phyloP scores from a whole-genome alignment of 306 rosid genomes.

The Casuarina cunninghamiana region DNA sequence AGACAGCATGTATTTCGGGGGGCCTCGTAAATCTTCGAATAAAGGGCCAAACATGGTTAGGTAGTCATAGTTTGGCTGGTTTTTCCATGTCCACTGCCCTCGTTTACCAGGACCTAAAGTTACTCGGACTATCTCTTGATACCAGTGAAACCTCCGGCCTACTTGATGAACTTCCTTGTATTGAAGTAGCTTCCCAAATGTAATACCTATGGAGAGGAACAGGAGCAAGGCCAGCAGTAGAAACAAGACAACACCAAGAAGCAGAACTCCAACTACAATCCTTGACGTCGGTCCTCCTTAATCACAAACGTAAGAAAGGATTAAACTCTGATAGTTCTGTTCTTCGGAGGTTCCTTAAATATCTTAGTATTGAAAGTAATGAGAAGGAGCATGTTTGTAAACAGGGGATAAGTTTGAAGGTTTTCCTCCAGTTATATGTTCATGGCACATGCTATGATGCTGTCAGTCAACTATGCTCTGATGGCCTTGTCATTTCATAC shows the following conservation, averaged over 20 bases:
- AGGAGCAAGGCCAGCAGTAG: constrained; percentile 65
- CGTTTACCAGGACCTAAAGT: constrained; percentile 90
- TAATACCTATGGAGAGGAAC: constrained; percentile 83
- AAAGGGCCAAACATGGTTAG: constrained; percentile 70
- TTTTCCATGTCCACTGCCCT: constrained; percentile 96
- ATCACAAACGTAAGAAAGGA: constrained; percentile 27
- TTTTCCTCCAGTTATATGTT: background rate
- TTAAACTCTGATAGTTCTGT: background rate
- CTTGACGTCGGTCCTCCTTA: constrained; percentile 59
- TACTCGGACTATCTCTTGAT: constrained; percentile 73
- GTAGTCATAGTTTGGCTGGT: constrained; percentile 42
- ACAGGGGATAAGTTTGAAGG: background rate
- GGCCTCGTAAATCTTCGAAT: constrained; percentile 92
- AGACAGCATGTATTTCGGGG: constrained; percentile 93
- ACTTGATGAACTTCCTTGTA: constrained; percentile 93
- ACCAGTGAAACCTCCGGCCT: constrained; percentile 73
- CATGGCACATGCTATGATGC: background rate
- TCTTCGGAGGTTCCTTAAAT: background rate
- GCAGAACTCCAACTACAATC: constrained; percentile 60
- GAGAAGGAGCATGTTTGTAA: background rate
- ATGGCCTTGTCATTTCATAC: background rate
- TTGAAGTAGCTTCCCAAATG: constrained; percentile 82
- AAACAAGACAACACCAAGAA: constrained; percentile 42
- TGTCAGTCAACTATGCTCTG: background rate
- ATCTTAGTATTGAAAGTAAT: background rate